Evolutionary conservation across 169 alveolate species (phyloP).

Genomic region (Eimeria praecox): DNA sequence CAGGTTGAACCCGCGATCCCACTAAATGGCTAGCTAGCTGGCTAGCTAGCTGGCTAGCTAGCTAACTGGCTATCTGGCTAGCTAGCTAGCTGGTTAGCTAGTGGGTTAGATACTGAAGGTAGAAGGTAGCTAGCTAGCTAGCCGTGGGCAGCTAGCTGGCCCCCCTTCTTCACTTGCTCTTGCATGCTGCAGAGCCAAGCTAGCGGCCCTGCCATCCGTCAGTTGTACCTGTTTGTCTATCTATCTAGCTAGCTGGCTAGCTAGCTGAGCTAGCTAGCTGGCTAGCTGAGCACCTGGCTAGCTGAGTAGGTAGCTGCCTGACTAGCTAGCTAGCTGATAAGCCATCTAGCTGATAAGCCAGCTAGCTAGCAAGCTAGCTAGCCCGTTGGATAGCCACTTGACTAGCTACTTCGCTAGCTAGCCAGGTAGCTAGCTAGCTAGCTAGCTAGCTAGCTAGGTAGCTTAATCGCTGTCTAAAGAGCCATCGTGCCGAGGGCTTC

Average conservation of each 20-base stretch:
- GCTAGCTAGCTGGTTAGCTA: too few species aligned
- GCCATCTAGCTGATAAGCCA: background rate
- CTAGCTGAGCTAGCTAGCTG: background rate
- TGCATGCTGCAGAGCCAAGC: too few species aligned
- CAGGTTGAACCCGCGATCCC: too few species aligned
- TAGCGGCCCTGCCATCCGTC: background rate
- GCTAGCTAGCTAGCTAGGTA: background rate
- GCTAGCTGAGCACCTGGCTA: background rate
- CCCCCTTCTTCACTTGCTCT: too few species aligned
- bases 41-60: too few species aligned
- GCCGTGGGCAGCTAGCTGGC: too few species aligned
- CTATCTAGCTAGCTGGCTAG: background rate
- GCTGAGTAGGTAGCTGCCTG: background rate
- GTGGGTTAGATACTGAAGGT: too few species aligned
- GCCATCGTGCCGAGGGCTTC: slow-evolving; percentile 30
- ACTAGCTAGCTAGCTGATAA: background rate
- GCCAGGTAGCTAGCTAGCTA: background rate
- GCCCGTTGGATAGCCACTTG: background rate
- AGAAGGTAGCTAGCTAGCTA: too few species aligned
- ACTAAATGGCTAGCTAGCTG: too few species aligned
- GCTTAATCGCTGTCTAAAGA: background rate
- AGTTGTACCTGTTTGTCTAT: background rate
- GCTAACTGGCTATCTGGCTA: too few species aligned
- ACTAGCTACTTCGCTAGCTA: background rate
- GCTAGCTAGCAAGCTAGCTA: background rate